Evolutionary conservation across 345 rosid species (phyloP).

Genomic region (Dimocarpus longan): DNA sequence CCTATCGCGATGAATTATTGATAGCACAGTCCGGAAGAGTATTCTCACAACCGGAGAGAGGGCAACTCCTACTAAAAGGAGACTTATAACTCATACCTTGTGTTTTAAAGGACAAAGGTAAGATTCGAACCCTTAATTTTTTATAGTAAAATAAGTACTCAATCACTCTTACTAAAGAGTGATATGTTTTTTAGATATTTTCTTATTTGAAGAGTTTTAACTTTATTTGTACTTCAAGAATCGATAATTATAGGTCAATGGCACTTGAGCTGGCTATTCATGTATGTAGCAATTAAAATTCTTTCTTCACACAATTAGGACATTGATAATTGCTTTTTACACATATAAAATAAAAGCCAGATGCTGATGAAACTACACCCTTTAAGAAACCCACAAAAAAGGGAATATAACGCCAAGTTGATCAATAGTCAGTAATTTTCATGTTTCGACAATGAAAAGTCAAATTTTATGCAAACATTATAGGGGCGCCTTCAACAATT

Average conservation of each 20-base stretch:
- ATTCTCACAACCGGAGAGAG: too few species aligned
- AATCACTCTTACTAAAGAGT: too few species aligned
- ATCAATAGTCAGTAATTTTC: neutral
- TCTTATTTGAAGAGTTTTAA: too few species aligned
- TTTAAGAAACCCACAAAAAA: neutral
- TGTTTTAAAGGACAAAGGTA: too few species aligned
- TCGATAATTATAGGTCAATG: neutral
- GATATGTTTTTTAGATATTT: too few species aligned
- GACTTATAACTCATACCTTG: too few species aligned
- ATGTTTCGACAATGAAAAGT: neutral
- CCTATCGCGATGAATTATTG: too few species aligned
- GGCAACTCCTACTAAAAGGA: too few species aligned
- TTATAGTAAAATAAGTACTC: too few species aligned
- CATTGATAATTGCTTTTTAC: neutral
- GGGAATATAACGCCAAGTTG: neutral
- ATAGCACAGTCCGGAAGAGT: too few species aligned
- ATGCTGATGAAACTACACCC: neutral
- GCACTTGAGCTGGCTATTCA: neutral
- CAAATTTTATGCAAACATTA: neutral
- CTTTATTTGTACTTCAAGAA: too few species aligned
- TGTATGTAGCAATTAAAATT: neutral
- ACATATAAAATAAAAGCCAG: neutral
- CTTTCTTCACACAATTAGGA: neutral
- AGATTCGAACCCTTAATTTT: too few species aligned
- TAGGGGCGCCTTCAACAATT: conserved; percentile 7